Conservation (phyloP, 129 eudicot species). For the Lactuca sativa region DNA sequence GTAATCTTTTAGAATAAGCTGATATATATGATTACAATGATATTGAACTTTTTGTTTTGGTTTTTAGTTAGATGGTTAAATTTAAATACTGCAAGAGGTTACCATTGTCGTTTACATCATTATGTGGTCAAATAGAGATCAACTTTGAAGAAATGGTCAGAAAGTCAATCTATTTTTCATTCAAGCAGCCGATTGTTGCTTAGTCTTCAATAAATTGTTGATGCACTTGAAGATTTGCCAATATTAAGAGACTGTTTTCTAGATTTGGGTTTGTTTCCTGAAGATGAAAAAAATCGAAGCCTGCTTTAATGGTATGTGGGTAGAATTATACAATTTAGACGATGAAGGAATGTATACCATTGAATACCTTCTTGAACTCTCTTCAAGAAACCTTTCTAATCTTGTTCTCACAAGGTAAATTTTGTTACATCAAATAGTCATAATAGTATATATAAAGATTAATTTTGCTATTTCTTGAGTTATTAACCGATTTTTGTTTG, state of each 20-base stretch:
- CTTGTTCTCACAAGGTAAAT: constrained; percentile 27
- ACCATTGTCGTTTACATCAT: constrained; percentile 57
- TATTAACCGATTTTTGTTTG: neutral
- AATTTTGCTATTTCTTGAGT: neutral
- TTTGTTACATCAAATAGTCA: neutral
- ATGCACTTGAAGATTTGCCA: constrained; percentile 25
- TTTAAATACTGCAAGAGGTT: constrained; percentile 50
- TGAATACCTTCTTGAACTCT: constrained; percentile 34
- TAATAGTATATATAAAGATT: neutral
- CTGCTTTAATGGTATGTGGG: constrained; percentile 44
- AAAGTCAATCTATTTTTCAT: constrained; percentile 40
- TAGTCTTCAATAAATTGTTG: constrained; percentile 39
- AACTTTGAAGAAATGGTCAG: constrained; percentile 41
- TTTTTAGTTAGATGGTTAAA: constrained; percentile 43
- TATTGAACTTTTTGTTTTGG: neutral
- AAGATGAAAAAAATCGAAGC: constrained; percentile 39
- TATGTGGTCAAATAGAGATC: constrained; percentile 43
- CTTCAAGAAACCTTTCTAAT: constrained; percentile 35
- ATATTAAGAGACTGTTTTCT: constrained; percentile 34
- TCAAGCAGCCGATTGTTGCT: constrained; percentile 30
- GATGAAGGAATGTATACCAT: constrained; percentile 39
- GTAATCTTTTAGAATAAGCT: neutral
- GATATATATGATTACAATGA: constrained; percentile 1
- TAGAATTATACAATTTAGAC: constrained; percentile 34
- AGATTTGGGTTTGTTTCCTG: constrained; percentile 47